Evolutionary conservation across 495 filamentous ascomycete genomes (phyloP), one percentile per base, ranked within the genome.

Genomic region (Friedmanniomyces simplex): DNA sequence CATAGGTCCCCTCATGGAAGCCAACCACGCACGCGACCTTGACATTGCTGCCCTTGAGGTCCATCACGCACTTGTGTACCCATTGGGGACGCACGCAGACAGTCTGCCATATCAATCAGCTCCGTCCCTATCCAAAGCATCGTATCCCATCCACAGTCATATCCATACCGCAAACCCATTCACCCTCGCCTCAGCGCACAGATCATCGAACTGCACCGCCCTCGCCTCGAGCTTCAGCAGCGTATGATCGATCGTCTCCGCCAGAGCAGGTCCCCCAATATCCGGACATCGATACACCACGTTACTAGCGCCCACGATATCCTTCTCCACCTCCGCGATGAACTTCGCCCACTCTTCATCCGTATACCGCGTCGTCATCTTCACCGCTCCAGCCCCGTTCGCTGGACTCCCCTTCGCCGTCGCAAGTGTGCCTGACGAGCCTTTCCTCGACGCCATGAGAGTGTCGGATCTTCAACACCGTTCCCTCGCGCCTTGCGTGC

Each of bases 1-100:
- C 71, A 57, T 77, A 67, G 8, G 79, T 82, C 11, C 84, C 84
- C 59, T 84, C 81, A 22, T 76, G 85, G 70, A 87, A 87, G 39
- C 80, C 83, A 13, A 87, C 74, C 8, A 87, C 84, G 59, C 77
- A 82, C 32, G 82, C 82, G 2, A 85, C 75, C 37, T 67, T 71
- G 2, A 81, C 77, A 36, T 65, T 61, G 18, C 74, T 72, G 48
- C 72, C 73, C 30, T 73, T 69, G 37, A 88, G 74, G 37, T 77
- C 74, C 18, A 72, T 57, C n/a, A 74, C 74, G 22, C 78, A 79
- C 36, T 73, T 79, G 10, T 69, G 45, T 11, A 86, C 81, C 61
- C 76, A 73, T 22, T 69, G 66, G 1, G 75, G 70, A 22, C 82
- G 77, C 1, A 85, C 78, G 64, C 82, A 85, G 49, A 84, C 82